Evolutionary conservation across 345 rosid genomes (phyloP), one percentile per base, ranked within the genome.

Genomic region (Punica granatum): DNA sequence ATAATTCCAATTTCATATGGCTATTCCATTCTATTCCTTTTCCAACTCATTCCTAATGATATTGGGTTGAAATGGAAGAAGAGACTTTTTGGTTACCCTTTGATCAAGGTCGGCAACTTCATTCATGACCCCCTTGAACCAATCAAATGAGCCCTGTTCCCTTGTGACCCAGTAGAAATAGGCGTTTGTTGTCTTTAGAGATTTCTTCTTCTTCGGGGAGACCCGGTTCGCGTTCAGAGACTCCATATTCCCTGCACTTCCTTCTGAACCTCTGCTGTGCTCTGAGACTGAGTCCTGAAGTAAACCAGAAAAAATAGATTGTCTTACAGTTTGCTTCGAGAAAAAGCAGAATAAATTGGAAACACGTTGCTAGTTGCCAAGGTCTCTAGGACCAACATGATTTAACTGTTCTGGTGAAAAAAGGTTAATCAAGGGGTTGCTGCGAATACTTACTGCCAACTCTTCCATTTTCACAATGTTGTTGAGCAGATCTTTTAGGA

Each of bases 121-220:
- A 72, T 94, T 88, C 99, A 94, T 94, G 56, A 94, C 89, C 2
- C 97, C 99, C 79, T 94, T 94, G 78, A 94, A 94, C 99, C 99
- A 94, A 75, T 94, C 99, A 74, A 94, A 94, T 18, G 99, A 94
- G 19, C 95, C 96, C 80, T 94, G 99, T 75, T 94, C 99, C 68
- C 97, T 87, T 13, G 98, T 94, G 37, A 94, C 99, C 99, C 99
- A 94, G 36, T 94, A 94, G 83, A 94, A 94, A 73, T 94, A 91
- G 35, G 99, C 99, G 75, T 89, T 88, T 16, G 96, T 89, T 21
- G 97, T 91, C 77, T 80, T 91, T 31, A 91, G 73, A 31, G 83
- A 48, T 74, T 78, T 89, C 74, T 76, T 88, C 54, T 82, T 77
- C 71, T 80, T 85, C 1, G 88, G 90, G 4, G 89, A 79, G 65